Evolutionary conservation across 2,329 filamentous ascomycete species (phyloP).

Genomic region (Ceratocystis smalleyi): DNA sequence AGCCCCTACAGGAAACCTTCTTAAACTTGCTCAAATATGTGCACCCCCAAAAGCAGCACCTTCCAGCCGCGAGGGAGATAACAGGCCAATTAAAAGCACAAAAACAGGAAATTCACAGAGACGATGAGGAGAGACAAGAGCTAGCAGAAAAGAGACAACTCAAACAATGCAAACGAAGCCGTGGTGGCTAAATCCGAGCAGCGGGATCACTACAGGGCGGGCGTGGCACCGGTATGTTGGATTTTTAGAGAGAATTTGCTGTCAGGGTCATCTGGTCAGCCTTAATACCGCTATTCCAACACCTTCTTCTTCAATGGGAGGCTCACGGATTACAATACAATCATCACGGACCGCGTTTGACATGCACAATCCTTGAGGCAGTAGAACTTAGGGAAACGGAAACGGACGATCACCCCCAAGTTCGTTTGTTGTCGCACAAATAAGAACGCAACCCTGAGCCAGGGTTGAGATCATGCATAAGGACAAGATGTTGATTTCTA

Average conservation of each 20-base stretch:
- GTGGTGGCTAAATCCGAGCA: not conserved
- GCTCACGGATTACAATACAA: not conserved
- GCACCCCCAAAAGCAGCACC: not conserved
- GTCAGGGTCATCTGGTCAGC: not conserved
- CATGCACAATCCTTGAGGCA: constrained; percentile 1
- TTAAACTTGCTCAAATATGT: constrained; percentile 15
- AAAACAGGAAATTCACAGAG: not conserved
- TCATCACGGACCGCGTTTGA: not conserved
- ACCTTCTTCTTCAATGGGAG: not conserved
- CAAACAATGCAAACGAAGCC: not conserved
- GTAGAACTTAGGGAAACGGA: not conserved
- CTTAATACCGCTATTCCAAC: not conserved
- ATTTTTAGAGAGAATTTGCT: not conserved
- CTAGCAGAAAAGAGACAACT: not conserved
- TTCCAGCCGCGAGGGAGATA: not conserved
- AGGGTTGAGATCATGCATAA: not conserved
- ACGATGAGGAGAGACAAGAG: not conserved
- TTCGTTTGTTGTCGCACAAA: not conserved
- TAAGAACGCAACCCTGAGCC: not conserved
- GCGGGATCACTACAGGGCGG: constrained; percentile 3
- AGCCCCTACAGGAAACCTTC: constrained; percentile 1
- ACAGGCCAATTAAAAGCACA: not conserved
- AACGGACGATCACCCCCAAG: not conserved
- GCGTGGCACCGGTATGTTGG: not conserved
- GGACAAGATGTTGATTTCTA: not conserved